These are phyloP conservation scores for Triangularia verruculosa DNA, from an alignment of 2,329 filamentous ascomycete species.

Conservation along the genomic window DNA sequence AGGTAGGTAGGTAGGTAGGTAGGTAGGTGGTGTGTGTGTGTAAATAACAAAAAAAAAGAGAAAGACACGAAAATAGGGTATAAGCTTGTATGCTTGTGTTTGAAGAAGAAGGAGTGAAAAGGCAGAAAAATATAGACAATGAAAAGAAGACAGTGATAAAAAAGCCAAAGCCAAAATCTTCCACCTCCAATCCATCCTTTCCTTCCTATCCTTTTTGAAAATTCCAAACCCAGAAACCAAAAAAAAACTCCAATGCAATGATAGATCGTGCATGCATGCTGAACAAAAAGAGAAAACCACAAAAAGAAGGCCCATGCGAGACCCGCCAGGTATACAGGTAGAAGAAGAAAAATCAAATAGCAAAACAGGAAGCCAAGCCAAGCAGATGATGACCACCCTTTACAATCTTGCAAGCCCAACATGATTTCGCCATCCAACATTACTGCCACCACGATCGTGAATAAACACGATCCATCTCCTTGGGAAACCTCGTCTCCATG, in stretches of 20 bases:
- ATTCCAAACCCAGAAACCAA: background rate
- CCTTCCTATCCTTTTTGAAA: background rate
- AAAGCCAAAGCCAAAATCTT: background rate
- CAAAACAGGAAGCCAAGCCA: background rate
- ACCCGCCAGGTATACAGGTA: background rate
- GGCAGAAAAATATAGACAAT: background rate
- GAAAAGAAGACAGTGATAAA: background rate
- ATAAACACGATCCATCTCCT: constrained; percentile 28
- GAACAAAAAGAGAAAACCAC: background rate
- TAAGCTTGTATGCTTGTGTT: background rate
- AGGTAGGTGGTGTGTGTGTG: background rate
- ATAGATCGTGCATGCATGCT: background rate
- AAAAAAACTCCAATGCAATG: background rate
- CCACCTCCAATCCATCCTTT: background rate
- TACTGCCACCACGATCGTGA: background rate
- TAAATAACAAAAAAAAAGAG: background rate
- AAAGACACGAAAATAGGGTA: background rate
- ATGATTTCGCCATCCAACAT: background rate
- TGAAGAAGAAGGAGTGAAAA: background rate
- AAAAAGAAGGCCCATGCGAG: background rate
- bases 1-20: background rate
- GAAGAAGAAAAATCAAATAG: background rate
- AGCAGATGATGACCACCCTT: background rate
- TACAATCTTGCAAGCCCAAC: background rate
- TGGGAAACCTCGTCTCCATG: constrained; percentile 23